phyloP scores from a whole-genome alignment of 495 filamentous ascomycete species.

The Penicillium cataractarum region DNA sequence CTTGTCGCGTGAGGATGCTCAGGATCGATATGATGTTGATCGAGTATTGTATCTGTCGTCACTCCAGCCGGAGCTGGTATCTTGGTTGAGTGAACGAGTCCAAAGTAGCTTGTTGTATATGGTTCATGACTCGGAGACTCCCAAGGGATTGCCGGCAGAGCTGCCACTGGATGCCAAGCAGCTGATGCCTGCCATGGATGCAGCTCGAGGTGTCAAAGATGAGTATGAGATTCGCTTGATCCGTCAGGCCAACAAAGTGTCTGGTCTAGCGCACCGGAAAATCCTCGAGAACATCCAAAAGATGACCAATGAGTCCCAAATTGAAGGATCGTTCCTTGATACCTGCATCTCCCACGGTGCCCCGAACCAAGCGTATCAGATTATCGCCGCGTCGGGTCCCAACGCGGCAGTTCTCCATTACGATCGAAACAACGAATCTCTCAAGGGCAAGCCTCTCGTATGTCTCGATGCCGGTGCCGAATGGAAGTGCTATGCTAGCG shows the following conservation, averaged over 20 bases:
- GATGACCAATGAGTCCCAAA: conserved; percentile 76
- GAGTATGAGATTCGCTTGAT: conserved; percentile 80
- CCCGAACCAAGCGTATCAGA: conserved; percentile 79
- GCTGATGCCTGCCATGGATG: conserved; percentile 70
- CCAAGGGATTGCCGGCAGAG: conserved; percentile 57
- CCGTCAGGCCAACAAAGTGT: conserved; percentile 75
- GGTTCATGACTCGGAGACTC: conserved; percentile 41
- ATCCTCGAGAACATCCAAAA: conserved; percentile 62
- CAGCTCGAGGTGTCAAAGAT: conserved; percentile 75
- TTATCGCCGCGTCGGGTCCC: conserved; percentile 77
- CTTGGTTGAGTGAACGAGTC: conserved; percentile 63
- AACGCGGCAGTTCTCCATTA: conserved; percentile 91
- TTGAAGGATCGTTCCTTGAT: conserved; percentile 74
- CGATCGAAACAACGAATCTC: conserved; percentile 69
- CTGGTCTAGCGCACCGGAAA: conserved; percentile 69
- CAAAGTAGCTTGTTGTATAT: conserved; percentile 39
- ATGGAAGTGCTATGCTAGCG: conserved; percentile 84
- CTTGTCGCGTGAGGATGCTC: conserved; percentile 71
- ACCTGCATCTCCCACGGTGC: conserved; percentile 72
- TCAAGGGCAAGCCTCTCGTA: conserved; percentile 69
- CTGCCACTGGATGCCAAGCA: conserved; percentile 41
- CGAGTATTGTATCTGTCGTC: conserved; percentile 66
- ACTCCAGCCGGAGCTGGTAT: conserved; percentile 61
- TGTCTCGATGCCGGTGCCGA: conserved; percentile 87
- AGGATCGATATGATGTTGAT: conserved; percentile 76